Conservation (phyloP, 441 rosid species). For the Eugenia klotzschiana region DNA sequence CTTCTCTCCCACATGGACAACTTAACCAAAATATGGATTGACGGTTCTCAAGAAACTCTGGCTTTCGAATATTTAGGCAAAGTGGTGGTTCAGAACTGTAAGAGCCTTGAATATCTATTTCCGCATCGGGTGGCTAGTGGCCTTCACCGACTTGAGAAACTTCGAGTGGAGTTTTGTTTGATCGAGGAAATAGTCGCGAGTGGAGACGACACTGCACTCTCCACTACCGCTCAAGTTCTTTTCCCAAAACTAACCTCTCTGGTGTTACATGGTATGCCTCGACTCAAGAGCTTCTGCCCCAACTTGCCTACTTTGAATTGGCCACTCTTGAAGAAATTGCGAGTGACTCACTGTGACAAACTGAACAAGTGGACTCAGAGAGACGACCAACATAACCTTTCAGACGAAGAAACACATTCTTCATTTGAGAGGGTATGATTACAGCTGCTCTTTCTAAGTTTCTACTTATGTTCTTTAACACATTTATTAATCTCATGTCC, state of each 20-base stretch:
- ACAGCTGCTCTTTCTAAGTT: neutral
- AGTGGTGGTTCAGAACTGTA: neutral
- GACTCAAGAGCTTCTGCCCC: neutral
- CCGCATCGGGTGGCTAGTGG: neutral
- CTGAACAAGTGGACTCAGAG: neutral
- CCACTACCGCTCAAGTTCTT: neutral
- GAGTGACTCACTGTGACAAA: neutral
- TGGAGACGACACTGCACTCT: neutral
- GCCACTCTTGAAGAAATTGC: neutral
- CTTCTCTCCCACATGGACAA: neutral
- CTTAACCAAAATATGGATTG: neutral
- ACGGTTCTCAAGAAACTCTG: neutral
- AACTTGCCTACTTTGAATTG: neutral
- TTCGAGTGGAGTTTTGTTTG: neutral
- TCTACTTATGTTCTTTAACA: neutral
- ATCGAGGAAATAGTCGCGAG: neutral
- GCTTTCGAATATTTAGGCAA: neutral
- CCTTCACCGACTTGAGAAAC: neutral
- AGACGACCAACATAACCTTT: neutral
- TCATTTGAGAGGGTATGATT: neutral
- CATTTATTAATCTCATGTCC: neutral
- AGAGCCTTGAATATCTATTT: neutral
- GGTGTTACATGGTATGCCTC: neutral
- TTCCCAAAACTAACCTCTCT: neutral
- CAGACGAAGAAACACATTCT: neutral